Percentiles rank a stretch among this genome's conserved stretches.
These are phyloP conservation scores for Acanthamoeba castellanii DNA, from an alignment of 208 protist genomes.

Conservation along the genomic window DNA sequence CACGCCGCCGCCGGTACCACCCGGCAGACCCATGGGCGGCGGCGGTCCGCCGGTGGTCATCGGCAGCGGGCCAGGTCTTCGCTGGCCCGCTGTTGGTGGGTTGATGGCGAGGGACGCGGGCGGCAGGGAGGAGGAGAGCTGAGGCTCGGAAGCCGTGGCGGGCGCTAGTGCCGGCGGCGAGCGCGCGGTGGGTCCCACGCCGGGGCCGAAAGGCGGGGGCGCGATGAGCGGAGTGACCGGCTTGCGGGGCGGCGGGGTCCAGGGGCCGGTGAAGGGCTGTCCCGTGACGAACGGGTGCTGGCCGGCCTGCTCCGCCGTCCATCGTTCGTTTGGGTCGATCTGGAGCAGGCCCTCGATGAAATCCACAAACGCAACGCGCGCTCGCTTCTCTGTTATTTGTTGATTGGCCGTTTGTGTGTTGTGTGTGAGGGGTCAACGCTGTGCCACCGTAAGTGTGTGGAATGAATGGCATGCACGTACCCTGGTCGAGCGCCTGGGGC, in stretches of 20 bases:
- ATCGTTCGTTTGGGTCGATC: constrained; percentile 24
- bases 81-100: neutral
- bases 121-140: neutral
- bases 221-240: neutral
- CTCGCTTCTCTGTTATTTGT: neutral
- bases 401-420: neutral
- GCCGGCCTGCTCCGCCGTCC: constrained; percentile 57
- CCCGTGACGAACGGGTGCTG: constrained; percentile 76
- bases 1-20: too few species aligned
- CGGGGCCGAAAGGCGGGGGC: neutral
- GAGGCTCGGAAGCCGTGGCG: neutral
- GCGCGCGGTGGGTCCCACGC: neutral
- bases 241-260: constrained; percentile 2
- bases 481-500: neutral
- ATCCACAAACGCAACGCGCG: constrained; percentile 6
- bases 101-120: neutral
- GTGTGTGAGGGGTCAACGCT: neutral
- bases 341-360: constrained; percentile 68
- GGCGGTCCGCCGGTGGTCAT: neutral
- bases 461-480: neutral
- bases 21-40: too few species aligned
- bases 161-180: neutral
- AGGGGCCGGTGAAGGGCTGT: constrained; percentile 35
- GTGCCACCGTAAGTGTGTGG: too few species aligned
- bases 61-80: neutral